Evolutionary conservation across 345 rosid genomes (phyloP).

Genomic region (Salix caprea): DNA sequence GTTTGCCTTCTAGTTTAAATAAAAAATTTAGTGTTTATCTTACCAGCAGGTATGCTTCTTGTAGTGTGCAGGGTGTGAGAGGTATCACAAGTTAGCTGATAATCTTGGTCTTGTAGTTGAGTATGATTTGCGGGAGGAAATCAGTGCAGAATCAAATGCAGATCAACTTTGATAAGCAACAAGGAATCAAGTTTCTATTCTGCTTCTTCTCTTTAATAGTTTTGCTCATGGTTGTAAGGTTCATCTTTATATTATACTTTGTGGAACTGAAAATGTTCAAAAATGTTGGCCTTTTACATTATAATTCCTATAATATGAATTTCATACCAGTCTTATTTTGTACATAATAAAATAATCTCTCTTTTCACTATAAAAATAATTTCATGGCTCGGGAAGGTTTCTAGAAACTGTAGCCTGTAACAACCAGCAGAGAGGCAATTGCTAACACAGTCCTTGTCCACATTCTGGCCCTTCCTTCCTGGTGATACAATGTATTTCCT

Average conservation of each 20-base stretch:
- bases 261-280: slow-evolving; percentile 21
- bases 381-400: slow-evolving; percentile 14
- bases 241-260: slow-evolving; percentile 11
- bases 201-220: slow-evolving; percentile 4
- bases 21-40: slow-evolving; percentile 9
- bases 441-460: slow-evolving; percentile 48
- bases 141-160: slow-evolving; percentile 25
- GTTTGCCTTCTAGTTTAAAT: neutral
- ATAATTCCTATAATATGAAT: slow-evolving; percentile 26
- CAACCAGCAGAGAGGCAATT: slow-evolving; percentile 41
- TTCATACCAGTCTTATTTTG: slow-evolving; percentile 13
- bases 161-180: slow-evolving; percentile 41
- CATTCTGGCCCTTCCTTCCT: slow-evolving; percentile 38
- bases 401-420: slow-evolving; percentile 43
- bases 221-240: slow-evolving; percentile 9
- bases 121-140: slow-evolving; percentile 64
- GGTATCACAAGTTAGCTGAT: slow-evolving; percentile 82
- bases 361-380: slow-evolving; percentile 5
- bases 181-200: neutral
- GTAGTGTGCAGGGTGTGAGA: slow-evolving; percentile 88
- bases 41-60: slow-evolving; percentile 19
- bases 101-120: slow-evolving; percentile 83
- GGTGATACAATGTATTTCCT: slow-evolving; percentile 44
- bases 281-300: slow-evolving; percentile 16
- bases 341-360: slow-evolving; percentile 28